These are phyloP conservation scores for Lepidium didymum DNA, from an alignment of 345 rosid genomes.

Conservation along the genomic window DNA sequence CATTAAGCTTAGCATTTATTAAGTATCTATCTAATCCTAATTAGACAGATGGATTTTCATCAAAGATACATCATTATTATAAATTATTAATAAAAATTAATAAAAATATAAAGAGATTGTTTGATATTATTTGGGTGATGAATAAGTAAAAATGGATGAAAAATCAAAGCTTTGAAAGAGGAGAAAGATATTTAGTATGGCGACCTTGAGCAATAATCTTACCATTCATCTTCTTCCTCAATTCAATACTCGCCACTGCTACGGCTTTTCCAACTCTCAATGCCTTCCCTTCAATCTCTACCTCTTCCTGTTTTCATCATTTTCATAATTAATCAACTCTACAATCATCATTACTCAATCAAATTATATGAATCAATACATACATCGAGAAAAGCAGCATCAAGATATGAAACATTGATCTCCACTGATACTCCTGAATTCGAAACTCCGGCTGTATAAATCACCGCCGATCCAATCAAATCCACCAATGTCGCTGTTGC, in stretches of 20 bases:
- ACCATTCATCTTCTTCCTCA: slow-evolving; percentile 73
- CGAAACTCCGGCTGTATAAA: slow-evolving; percentile 45
- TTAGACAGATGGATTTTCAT: no score
- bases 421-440: slow-evolving; percentile 70
- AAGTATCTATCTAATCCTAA: no score
- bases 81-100: no score
- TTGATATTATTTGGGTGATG: no score
- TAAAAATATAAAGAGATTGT: no score
- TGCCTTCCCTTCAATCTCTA: slow-evolving; percentile 18
- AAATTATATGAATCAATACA: no score
- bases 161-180: slow-evolving; percentile 46
- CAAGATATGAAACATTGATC: slow-evolving; percentile 81
- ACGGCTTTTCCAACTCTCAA: slow-evolving; percentile 64
- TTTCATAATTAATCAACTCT: no score
- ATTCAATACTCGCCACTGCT: slow-evolving; percentile 66
- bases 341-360: no score
- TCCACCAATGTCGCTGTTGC: slow-evolving; percentile 90
- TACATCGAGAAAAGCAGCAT: slow-evolving; percentile 71
- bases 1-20: no score
- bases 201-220: slow-evolving; percentile 88
- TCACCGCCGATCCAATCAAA: slow-evolving; percentile 72
- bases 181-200: slow-evolving; percentile 74
- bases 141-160: not conserved
- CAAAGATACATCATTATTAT: no score
- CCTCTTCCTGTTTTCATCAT: slow-evolving; percentile 19